Evolutionary conservation across 108 stramenopile genomes (phyloP).

Genomic region (Nitzschia sp.): DNA sequence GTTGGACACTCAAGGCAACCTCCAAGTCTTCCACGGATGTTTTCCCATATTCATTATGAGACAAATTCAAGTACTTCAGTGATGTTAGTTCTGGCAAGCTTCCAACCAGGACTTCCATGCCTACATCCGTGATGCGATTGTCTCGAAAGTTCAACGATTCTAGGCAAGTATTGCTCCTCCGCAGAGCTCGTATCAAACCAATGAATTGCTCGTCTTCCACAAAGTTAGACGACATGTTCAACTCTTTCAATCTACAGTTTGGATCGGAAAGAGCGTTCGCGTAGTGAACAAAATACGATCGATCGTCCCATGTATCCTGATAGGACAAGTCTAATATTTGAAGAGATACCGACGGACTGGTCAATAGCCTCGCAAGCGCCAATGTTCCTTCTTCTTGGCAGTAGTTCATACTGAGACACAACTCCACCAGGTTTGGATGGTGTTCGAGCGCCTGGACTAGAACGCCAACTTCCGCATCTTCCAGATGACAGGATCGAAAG

Average conservation of each 20-base stretch:
- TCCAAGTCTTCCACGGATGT: neutral
- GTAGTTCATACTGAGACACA: conserved; percentile 18
- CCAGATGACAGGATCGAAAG: conserved; percentile 9
- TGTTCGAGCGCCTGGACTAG: neutral
- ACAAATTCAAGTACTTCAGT: neutral
- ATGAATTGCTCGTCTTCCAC: conserved; percentile 14
- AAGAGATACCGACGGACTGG: neutral
- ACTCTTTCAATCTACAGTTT: neutral
- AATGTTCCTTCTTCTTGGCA: conserved; percentile 9
- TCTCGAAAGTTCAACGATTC: conserved; percentile 2
- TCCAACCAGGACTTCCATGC: neutral
- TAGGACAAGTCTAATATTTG: neutral
- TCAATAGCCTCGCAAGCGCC: neutral
- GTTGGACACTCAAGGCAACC: neutral
- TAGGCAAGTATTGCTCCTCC: neutral
- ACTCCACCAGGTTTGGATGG: neutral
- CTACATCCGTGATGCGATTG: conserved; percentile 13
- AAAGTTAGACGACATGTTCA: conserved; percentile 17
- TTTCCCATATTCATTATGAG: conserved; percentile 8
- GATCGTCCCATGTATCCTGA: conserved; percentile 24
- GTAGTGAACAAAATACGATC: conserved; percentile 9
- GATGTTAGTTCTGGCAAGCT: neutral
- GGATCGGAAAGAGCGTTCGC: neutral
- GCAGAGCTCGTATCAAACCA: neutral
- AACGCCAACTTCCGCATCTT: conserved; percentile 9